phyloP scores from a whole-genome alignment of 306 rosid genomes.

The Myrica gale region DNA sequence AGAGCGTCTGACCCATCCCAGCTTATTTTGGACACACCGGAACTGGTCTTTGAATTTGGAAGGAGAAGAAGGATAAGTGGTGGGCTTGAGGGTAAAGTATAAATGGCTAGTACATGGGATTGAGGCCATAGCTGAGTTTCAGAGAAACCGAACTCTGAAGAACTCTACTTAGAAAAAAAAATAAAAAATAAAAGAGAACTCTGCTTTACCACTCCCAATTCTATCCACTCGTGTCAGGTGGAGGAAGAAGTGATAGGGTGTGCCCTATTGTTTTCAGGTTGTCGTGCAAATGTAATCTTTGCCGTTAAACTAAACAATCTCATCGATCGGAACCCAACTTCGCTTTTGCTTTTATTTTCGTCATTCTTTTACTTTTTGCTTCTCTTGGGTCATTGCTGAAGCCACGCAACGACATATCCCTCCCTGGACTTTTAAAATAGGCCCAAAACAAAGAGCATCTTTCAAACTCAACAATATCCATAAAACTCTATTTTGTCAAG shows the following conservation, averaged over 20 bases:
- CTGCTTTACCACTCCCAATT: slow-evolving; percentile 9
- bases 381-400: too few species aligned
- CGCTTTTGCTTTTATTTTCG: too few species aligned
- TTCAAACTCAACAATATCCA: too few species aligned
- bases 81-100: slow-evolving; percentile 40
- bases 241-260: slow-evolving; percentile 16
- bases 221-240: slow-evolving; percentile 46
- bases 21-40: slow-evolving; percentile 41
- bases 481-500: too few species aligned
- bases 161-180: too few species aligned
- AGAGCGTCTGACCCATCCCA: slow-evolving; percentile 42
- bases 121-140: slow-evolving; percentile 67
- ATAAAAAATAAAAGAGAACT: background rate
- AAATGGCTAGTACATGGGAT: slow-evolving; percentile 53
- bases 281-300: background rate
- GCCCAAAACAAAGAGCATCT: too few species aligned
- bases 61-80: slow-evolving; percentile 25
- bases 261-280: background rate
- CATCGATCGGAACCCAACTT: too few species aligned
- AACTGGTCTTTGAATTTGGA: slow-evolving; percentile 45
- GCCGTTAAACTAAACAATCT: background rate
- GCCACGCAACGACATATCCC: too few species aligned
- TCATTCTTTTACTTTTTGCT: too few species aligned
- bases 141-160: background rate
- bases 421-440: too few species aligned